Evolutionary conservation across 208 protist species (phyloP).

Genomic region (Angomonas desouzai): DNA sequence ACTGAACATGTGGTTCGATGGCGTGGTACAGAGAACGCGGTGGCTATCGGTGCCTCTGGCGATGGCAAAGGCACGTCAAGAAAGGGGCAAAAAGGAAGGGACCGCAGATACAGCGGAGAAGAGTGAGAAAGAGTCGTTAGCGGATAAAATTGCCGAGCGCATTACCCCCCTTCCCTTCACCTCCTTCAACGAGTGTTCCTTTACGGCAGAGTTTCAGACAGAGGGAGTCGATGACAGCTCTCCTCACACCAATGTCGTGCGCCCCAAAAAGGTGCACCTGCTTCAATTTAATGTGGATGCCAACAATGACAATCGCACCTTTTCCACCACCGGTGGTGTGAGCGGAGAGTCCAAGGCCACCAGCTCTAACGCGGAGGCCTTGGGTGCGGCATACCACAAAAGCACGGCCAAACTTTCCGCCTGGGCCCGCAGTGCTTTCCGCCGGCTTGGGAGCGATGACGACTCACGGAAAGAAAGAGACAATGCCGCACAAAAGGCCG

Average conservation of each 20-base stretch:
- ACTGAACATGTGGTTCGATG: conserved; percentile 31
- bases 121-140: neutral
- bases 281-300: conserved; percentile 47
- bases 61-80: conserved; percentile 16
- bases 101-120: conserved; percentile 5
- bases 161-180: conserved; percentile 31
- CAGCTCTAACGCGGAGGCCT: conserved; percentile 47
- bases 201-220: conserved; percentile 45
- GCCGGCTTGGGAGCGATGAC: conserved; percentile 11
- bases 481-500: conserved; percentile 12
- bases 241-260: conserved; percentile 16
- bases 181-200: conserved; percentile 43
- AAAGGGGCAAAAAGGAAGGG: conserved; percentile 9
- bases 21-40: conserved; percentile 42
- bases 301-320: conserved; percentile 35
- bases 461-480: conserved; percentile 20
- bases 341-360: conserved; percentile 36
- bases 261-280: conserved; percentile 42
- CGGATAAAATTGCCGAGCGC: conserved; percentile 8
- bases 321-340: conserved; percentile 27
- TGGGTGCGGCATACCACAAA: conserved; percentile 42
- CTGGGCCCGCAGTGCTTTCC: conserved; percentile 30
- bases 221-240: conserved; percentile 8
- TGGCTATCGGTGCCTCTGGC: conserved; percentile 43
- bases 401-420: conserved; percentile 43